Evolutionary conservation across 148 eudicot genomes (phyloP).

Genomic region (Diospyros lotus): DNA sequence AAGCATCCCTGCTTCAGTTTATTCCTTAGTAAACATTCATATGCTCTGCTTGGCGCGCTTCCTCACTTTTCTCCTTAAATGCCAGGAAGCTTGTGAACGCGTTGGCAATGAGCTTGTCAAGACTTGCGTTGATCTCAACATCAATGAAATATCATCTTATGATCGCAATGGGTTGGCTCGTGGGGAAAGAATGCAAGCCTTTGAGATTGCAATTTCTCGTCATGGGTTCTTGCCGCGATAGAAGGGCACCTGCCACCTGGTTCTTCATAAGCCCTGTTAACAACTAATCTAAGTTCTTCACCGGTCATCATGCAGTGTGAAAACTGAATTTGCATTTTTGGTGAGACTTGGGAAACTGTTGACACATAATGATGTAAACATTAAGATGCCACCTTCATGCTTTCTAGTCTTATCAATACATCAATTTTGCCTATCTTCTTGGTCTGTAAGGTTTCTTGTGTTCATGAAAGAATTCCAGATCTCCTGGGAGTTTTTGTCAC

Average conservation of each 20-base stretch:
- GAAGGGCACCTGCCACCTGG: background rate
- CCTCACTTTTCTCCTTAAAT: background rate
- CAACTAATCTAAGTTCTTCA: background rate
- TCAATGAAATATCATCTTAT: conserved; percentile 71
- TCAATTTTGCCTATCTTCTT: too few relatives aligned
- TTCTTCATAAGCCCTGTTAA: background rate
- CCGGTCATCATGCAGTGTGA: background rate
- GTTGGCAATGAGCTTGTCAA: conserved; percentile 88
- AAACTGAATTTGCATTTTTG: background rate
- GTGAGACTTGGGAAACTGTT: conserved; percentile 4
- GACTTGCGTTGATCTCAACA: conserved; percentile 59
- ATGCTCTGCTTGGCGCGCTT: background rate
- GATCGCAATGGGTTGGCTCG: conserved; percentile 66
- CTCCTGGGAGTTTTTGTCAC: too few relatives aligned
- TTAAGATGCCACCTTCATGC: too few relatives aligned
- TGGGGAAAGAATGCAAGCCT: conserved; percentile 69
- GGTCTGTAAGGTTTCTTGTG: too few relatives aligned
- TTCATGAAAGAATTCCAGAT: too few relatives aligned
- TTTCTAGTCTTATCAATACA: too few relatives aligned
- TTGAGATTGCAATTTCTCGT: conserved; percentile 65
- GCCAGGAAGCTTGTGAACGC: conserved; percentile 77
- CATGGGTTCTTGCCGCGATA: conserved; percentile 71
- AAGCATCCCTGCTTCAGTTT: conserved; percentile 13
- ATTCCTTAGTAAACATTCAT: background rate
- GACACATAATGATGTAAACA: too few relatives aligned